Base-by-base conservation (phyloP, 306 rosid genomes). In the Castanea crenata region DNA sequence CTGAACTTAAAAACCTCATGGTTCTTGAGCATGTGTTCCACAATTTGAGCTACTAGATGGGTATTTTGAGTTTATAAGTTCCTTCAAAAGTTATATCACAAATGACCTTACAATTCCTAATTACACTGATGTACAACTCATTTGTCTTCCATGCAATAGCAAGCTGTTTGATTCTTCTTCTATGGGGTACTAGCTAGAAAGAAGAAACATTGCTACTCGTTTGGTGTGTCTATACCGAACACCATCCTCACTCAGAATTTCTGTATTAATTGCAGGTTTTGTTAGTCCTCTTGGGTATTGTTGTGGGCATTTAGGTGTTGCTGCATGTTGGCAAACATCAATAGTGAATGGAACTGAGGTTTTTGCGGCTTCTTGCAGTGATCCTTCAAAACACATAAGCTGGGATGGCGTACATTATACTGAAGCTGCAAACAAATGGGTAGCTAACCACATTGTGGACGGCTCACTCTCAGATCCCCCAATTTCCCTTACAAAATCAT, bases 271-370 rank as follows among this genome's bases (percentile, higher is more conserved):
- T 85, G 72, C 55, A 81, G 88, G 85, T 34, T 85, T 76, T 67
- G 27, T 5, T 32, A 41, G 75, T 73, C 85, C 78, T n/a, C 57
- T 73, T 3, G 75, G 16, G 32, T 58, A 63, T 21, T 84, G 85
- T 76, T 84, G 87, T 31, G 79, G 83, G 51, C 35, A 76, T 12
- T 14, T 35, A 9, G 79, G 52, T 21, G 64, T 12, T 34, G 75
- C 57, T 27, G 5, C 2, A 6, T 77, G 82, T 58, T 80, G 83
- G 76, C 29, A 23, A 11, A 78, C 56, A 25, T 67, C 67, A 3
- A 19, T 44, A 52, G 79, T 73, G 58, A 69, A 86, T 32, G 84
- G 84, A 44, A 76, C 59, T 64, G 75, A 68, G 52, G 67, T 81
- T 12, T 55, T 21, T 78, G 88, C 78, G 23, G 59, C 5, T 13